Evolutionary conservation across 176 grass and related monocot species (phyloP), one percentile per base, ranked within the genome.

Genomic region (Eleusine coracana): DNA sequence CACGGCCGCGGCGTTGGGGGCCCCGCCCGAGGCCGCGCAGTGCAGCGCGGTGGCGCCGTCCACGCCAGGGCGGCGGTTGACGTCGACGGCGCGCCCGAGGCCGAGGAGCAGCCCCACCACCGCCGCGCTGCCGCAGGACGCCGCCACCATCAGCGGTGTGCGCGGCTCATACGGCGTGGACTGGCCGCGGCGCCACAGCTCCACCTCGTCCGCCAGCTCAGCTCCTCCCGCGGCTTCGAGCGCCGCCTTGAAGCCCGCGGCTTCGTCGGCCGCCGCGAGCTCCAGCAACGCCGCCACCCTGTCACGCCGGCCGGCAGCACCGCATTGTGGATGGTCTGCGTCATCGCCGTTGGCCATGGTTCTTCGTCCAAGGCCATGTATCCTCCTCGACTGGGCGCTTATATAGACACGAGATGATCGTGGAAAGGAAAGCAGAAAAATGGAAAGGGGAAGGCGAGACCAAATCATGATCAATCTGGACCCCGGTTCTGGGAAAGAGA

Each of bases 61-160:
- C 10, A 63, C 25, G 23, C 25, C 60, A 3, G 60, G 25, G 23
- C 60, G 60, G 3, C 60, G 60, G 60, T 63, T 63, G 0, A 63
- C 60, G 60, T 63, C 60, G 10, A 63, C 10, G 25, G 3, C 27
- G 60, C 10, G 9, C 9, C 58, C 58, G n/a, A 63, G 60, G 10
- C 25, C 25, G 10, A 63, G 60, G 3, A 63, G 60, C 25, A 63
- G 25, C 10, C 3, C 23, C 25, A 63, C 60, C 60, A 29, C 60
- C 23, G 60, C 60, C 8, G 84, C 48, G 71, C 90, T 92, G 68
- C 93, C 90, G 72, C 86, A 90, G 20, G 90, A 85, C 44, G 93
- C 87, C 13, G 93, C 88, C 8, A 95, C 93, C 93, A 92, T 95
- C 54, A 95, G 68, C 0, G 90, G 90, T 36, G 90, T 95, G 42